These are phyloP conservation scores for Curvularia spicifera DNA, from an alignment of 2,329 filamentous ascomycete species.

Conservation along the genomic window DNA sequence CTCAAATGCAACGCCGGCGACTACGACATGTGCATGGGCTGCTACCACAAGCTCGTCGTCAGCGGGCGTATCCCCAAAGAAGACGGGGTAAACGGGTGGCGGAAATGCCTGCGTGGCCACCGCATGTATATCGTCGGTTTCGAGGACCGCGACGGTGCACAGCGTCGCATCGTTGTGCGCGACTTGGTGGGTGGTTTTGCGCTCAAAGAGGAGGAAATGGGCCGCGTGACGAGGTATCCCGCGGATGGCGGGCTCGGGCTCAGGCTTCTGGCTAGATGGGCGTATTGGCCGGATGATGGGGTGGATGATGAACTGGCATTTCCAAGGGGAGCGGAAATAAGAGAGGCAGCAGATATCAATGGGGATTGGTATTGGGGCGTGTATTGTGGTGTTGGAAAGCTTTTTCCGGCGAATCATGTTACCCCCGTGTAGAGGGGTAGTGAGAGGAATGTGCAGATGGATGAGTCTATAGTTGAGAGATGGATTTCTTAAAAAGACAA, in stretches of 20 bases:
- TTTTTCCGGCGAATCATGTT: conserved; percentile 81
- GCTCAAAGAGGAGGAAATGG: conserved; percentile 64
- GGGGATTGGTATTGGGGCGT: conserved; percentile 88
- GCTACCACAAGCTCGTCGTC: conserved; percentile 73
- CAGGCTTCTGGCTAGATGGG: conserved; percentile 71
- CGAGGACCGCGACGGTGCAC: conserved; percentile 69
- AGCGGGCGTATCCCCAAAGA: conserved; percentile 71
- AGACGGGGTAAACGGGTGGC: conserved; percentile 82
- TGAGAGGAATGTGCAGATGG: no score
- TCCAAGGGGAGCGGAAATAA: conserved; percentile 80
- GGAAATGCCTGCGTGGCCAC: conserved; percentile 79
- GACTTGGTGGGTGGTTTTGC: conserved; percentile 80
- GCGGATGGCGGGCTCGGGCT: conserved; percentile 76
- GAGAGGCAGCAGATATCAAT: conserved; percentile 85
- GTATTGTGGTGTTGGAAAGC: conserved; percentile 78
- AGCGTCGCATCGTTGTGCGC: conserved; percentile 69
- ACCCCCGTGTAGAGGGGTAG: conserved; percentile 7
- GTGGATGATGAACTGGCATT: conserved; percentile 81
- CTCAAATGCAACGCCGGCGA: conserved; percentile 78
- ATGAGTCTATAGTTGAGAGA: neutral
- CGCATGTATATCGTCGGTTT: conserved; percentile 85
- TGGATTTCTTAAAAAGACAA: neutral
- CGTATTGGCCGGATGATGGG: conserved; percentile 72
- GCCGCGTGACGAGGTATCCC: conserved; percentile 61
- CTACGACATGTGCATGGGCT: conserved; percentile 82